Percentiles rank a stretch among this genome's conserved stretches.
phyloP scores from a whole-genome alignment of 495 filamentous ascomycete species.

The Podospora sp. region DNA sequence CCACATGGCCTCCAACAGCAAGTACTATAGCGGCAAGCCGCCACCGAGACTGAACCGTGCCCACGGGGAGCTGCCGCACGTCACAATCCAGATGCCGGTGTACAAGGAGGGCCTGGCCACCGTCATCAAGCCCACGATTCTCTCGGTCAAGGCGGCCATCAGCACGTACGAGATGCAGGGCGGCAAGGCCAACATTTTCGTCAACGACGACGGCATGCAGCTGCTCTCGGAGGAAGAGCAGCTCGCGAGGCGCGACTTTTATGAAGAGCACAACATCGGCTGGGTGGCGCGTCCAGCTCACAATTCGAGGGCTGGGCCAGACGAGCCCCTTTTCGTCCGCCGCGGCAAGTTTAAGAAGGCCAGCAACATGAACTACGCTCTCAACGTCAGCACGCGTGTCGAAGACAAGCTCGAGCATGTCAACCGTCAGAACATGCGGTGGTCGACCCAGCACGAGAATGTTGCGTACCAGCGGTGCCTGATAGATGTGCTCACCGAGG shows the following conservation, averaged over 20 bases:
- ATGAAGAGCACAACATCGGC: conserved; percentile 64
- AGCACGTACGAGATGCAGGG: conserved; percentile 70
- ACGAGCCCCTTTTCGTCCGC: conserved; percentile 52
- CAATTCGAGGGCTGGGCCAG: conserved; percentile 48
- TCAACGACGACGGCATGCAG: conserved; percentile 73
- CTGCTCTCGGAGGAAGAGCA: conserved; percentile 58
- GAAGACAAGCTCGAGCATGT: conserved; percentile 58
- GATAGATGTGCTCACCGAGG: conserved; percentile 55
- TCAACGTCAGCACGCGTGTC: conserved; percentile 60
- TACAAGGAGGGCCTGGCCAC: conserved; percentile 70
- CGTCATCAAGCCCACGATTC: conserved; percentile 65
- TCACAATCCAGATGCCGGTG: conserved; percentile 76
- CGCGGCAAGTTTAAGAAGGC: conserved; percentile 75
- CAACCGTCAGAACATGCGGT: conserved; percentile 40
- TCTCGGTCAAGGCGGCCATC: conserved; percentile 64
- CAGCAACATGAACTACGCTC: conserved; percentile 72
- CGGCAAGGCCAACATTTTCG: conserved; percentile 69
- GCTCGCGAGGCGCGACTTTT: conserved; percentile 62
- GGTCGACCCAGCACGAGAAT: conserved; percentile 56
- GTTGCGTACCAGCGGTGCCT: conserved; percentile 54
- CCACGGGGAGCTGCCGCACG: conserved; percentile 56
- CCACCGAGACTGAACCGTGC: conserved; percentile 54
- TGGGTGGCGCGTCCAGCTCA: conserved; percentile 64
- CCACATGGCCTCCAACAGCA: conserved; percentile 58
- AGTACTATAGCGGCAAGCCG: conserved; percentile 60